A percentile compares a stretch with the other conserved stretches of the same genome.
Evolutionary conservation across 768 basidiomycete species (phyloP).

Genomic region (Pleurotus pulmonarius): DNA sequence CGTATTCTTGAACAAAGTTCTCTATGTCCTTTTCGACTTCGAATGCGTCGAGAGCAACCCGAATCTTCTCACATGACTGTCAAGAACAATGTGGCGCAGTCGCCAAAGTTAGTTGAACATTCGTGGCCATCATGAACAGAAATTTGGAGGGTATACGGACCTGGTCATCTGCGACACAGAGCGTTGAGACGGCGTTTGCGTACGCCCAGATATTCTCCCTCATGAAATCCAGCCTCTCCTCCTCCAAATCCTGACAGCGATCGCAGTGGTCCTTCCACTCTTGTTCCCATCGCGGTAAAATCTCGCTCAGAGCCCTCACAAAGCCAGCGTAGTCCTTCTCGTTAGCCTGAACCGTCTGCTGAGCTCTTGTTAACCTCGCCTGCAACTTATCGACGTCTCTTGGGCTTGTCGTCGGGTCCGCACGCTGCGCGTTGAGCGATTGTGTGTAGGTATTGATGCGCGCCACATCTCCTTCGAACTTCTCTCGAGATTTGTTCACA

Average conservation of each 20-base stretch:
- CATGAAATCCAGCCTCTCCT: conserved; percentile 87
- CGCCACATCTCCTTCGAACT: conserved; percentile 92
- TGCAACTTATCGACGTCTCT: conserved; percentile 90
- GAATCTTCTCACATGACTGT: conserved; percentile 89
- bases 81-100: conserved; percentile 1
- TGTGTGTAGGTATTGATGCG: conserved; percentile 94
- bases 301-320: conserved; percentile 73
- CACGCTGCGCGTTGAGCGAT: conserved; percentile 55
- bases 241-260: conserved; percentile 92
- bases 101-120: neutral
- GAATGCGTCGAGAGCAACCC: conserved; percentile 82
- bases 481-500: conserved; percentile 86
- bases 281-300: conserved; percentile 81
- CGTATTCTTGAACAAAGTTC: conserved; percentile 83
- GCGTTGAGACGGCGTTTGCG: conserved; percentile 91
- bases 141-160: conserved; percentile 37
- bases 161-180: conserved; percentile 97
- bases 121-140: neutral
- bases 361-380: conserved; percentile 80
- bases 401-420: conserved; percentile 49
- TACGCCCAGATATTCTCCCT: conserved; percentile 96
- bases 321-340: conserved; percentile 93
- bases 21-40: conserved; percentile 88
- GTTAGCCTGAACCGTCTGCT: conserved; percentile 85
- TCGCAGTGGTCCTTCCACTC: conserved; percentile 97